Evolutionary conservation across 148 eudicot species (phyloP).

Genomic region (Vaccinium myrtillus): DNA sequence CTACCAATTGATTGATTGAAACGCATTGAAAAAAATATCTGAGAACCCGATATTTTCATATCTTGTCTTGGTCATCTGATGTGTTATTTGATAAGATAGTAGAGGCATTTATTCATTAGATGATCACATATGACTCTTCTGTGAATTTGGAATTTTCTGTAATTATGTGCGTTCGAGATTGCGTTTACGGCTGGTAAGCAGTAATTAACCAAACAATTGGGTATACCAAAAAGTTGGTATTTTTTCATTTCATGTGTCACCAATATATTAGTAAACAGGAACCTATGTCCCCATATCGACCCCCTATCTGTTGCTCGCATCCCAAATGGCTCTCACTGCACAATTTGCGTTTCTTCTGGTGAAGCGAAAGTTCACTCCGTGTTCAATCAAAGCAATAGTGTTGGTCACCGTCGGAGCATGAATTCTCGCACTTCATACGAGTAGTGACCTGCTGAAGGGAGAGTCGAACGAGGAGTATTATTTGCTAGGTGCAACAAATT

Average conservation of each 20-base stretch:
- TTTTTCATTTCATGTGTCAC: neutral
- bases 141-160: too few relatives aligned
- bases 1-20: neutral
- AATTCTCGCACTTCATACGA: too few relatives aligned
- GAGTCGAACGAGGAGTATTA: too few relatives aligned
- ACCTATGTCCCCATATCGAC: too few relatives aligned
- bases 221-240: neutral
- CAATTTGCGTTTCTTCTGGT: too few relatives aligned
- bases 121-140: neutral
- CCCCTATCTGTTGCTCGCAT: too few relatives aligned
- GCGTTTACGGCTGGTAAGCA: neutral
- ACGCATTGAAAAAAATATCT: neutral
- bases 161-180: neutral
- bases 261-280: neutral
- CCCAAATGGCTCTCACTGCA: too few relatives aligned
- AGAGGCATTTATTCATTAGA: neutral
- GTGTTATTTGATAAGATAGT: neutral
- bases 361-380: too few relatives aligned
- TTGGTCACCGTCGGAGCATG: too few relatives aligned
- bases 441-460: too few relatives aligned
- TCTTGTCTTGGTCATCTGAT: neutral
- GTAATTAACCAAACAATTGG: neutral
- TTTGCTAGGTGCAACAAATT: too few relatives aligned
- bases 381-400: too few relatives aligned
- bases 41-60: neutral